Conservation (phyloP, 805 yeast genomes). For the Pichia exigua region DNA sequence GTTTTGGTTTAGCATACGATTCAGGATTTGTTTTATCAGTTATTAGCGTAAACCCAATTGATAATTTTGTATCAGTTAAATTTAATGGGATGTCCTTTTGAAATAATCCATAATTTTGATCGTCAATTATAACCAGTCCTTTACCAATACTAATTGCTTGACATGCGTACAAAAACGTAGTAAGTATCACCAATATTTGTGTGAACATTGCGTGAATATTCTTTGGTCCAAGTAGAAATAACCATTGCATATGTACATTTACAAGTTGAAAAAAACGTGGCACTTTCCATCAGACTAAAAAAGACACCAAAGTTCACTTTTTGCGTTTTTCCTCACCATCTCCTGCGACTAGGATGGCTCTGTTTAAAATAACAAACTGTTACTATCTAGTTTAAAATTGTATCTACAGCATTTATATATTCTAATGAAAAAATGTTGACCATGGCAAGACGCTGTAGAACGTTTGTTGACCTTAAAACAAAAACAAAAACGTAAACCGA, state of each 20-base stretch:
- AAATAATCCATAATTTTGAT: conserved; percentile 6
- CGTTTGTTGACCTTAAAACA: too few relatives aligned
- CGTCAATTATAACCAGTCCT: conserved; percentile 14
- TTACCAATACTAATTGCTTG: conserved; percentile 9
- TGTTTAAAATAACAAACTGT: too few relatives aligned
- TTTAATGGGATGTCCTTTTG: conserved; percentile 9
- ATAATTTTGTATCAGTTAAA: conserved; percentile 12
- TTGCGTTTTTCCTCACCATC: too few relatives aligned
- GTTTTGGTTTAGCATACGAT: conserved; percentile 15
- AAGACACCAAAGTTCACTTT: too few relatives aligned
- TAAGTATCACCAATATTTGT: neutral
- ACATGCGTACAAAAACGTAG: neutral
- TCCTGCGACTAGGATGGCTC: too few relatives aligned
- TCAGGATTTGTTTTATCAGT: neutral
- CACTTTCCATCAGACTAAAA: neutral
- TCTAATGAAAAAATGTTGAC: too few relatives aligned
- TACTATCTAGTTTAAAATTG: too few relatives aligned
- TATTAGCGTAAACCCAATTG: conserved; percentile 15
- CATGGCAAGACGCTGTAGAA: too few relatives aligned
- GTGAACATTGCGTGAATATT: neutral
- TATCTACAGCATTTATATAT: too few relatives aligned
- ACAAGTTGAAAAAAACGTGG: neutral
- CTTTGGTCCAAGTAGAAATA: too few relatives aligned
- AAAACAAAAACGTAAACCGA: too few relatives aligned
- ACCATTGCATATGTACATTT: too few relatives aligned